Conservation (phyloP, 768 basidiomycete genomes). For the Phylloporus rhodoxanthus region DNA sequence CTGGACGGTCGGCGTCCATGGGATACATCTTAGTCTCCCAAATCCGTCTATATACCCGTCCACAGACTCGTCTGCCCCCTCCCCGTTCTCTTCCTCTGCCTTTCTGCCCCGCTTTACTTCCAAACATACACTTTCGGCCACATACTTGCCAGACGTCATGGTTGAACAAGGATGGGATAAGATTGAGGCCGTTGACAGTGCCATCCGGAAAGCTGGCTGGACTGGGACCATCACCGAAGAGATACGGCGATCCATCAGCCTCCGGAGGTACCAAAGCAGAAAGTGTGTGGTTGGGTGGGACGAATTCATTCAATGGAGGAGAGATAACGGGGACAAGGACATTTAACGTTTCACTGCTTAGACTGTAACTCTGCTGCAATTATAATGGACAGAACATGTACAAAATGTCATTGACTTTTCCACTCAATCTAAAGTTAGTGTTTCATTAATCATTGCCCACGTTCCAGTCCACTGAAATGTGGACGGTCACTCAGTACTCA, state of each 20-base stretch:
- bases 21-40: slow-evolving; percentile 83
- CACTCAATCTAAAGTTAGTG: too few species aligned
- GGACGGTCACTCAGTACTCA: too few species aligned
- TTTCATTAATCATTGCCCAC: too few species aligned
- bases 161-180: slow-evolving; percentile 93
- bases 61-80: slow-evolving; percentile 51
- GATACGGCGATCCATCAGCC: slow-evolving; percentile 63
- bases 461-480: too few species aligned
- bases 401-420: too few species aligned
- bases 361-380: slow-evolving; percentile 7
- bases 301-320: slow-evolving; percentile 74
- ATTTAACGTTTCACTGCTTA: slow-evolving; percentile 20
- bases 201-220: slow-evolving; percentile 93
- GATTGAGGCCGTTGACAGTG: slow-evolving; percentile 83
- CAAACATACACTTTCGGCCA: slow-evolving; percentile 69
- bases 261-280: slow-evolving; percentile 79
- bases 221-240: slow-evolving; percentile 76
- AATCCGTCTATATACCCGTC: slow-evolving; percentile 60
- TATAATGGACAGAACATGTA: background rate
- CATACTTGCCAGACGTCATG: slow-evolving; percentile 90
- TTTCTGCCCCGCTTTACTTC: slow-evolving; percentile 50
- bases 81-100: slow-evolving; percentile 62
- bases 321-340: slow-evolving; percentile 36
- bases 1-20: slow-evolving; percentile 91
- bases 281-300: slow-evolving; percentile 64